These are phyloP conservation scores for Cryptococcus neoformans DNA, from an alignment of 1,284 basidiomycete species.

Conservation along the genomic window DNA sequence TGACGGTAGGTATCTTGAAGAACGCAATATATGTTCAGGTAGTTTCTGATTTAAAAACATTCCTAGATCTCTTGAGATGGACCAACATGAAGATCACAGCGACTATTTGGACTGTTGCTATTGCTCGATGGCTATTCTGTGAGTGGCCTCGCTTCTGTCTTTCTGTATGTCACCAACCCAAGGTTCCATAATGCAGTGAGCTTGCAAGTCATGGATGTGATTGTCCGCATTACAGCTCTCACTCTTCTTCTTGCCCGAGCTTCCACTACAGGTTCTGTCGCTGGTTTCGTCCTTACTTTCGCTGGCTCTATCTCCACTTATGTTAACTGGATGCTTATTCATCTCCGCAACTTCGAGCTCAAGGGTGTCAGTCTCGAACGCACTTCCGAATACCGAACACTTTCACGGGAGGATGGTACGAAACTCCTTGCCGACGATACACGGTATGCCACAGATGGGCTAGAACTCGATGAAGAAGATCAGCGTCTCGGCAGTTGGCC, in stretches of 20 bases:
- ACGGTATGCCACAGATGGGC: neutral
- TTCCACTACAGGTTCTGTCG: slow-evolving; percentile 24
- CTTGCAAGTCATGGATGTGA: slow-evolving; percentile 16
- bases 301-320: slow-evolving; percentile 17
- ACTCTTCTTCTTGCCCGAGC: slow-evolving; percentile 17
- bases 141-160: slow-evolving; percentile 1
- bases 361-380: slow-evolving; percentile 57
- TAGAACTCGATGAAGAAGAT: neutral
- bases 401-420: slow-evolving; percentile 48
- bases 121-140: slow-evolving; percentile 26
- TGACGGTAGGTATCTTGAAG: slow-evolving; percentile 14
- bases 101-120: slow-evolving; percentile 16
- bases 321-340: slow-evolving; percentile 18
- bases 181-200: slow-evolving; percentile 12
- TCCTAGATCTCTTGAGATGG: slow-evolving; percentile 24
- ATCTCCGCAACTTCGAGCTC: slow-evolving; percentile 39
- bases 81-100: slow-evolving; percentile 27
- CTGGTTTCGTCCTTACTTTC: slow-evolving; percentile 35
- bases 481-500: slow-evolving; percentile 54
- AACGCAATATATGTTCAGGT: neutral
- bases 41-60: neutral
- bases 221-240: slow-evolving; percentile 21
- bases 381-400: slow-evolving; percentile 61
- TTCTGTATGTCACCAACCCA: neutral
- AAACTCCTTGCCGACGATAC: slow-evolving; percentile 3